Conservation (phyloP, 495 filamentous ascomycete genomes). For the Talaromyces liani region DNA sequence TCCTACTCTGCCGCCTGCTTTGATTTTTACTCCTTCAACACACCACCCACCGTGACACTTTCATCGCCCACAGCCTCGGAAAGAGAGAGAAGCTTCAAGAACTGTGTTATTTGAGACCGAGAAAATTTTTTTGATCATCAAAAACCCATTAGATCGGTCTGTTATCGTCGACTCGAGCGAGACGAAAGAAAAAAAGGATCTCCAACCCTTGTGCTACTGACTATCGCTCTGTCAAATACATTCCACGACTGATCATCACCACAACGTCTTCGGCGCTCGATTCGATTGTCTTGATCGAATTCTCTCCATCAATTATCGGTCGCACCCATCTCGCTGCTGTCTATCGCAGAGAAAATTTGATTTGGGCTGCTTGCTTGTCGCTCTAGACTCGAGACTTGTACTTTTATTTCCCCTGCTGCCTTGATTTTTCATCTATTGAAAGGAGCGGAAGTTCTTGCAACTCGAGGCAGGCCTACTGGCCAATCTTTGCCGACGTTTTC, state of each 20-base stretch:
- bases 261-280: background rate
- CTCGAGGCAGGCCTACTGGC: constrained; percentile 2
- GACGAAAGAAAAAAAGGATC: background rate
- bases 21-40: constrained; percentile 20
- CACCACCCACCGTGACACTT: constrained; percentile 14
- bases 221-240: background rate
- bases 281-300: background rate
- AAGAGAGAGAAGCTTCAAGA: background rate
- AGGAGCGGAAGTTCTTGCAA: background rate
- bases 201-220: background rate
- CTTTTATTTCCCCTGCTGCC: background rate
- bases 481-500: background rate
- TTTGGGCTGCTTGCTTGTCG: background rate
- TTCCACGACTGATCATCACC: background rate
- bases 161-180: background rate
- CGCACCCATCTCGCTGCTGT: background rate
- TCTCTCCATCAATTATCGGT: background rate
- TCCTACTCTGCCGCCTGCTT: constrained; percentile 21
- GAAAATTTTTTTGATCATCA: background rate
- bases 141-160: background rate
- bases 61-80: background rate
- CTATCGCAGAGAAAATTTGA: background rate
- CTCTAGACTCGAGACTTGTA: background rate
- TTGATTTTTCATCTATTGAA: background rate
- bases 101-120: background rate